phyloP scores from a whole-genome alignment of 176 grass and related monocot genomes.

The Musa troglodytarum region DNA sequence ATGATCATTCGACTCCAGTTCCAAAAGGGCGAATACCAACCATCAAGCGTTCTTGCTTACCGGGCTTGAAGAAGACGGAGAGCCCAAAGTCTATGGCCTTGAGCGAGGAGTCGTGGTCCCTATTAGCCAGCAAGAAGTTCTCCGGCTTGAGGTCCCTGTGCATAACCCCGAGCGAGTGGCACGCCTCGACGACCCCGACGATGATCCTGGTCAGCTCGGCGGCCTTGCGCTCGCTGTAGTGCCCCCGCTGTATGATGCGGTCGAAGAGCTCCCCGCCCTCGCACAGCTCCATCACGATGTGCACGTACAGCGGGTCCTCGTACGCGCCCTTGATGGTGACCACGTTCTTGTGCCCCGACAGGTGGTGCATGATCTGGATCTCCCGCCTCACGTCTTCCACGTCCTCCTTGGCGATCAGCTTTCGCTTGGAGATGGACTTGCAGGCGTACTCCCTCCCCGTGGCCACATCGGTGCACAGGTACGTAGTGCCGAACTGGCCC shows the following conservation, averaged over 20 bases:
- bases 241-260: neutral
- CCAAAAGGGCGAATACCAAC: too few species aligned
- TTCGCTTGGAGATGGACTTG: neutral
- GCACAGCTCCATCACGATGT: conserved; percentile 1
- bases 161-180: conserved; percentile 16
- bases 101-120: neutral
- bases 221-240: neutral
- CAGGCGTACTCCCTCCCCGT: neutral
- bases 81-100: neutral
- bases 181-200: neutral
- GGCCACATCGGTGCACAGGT: neutral
- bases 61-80: neutral
- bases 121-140: conserved; percentile 27
- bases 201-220: neutral
- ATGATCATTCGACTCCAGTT: too few species aligned
- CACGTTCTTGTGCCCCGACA: neutral
- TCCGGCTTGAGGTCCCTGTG: conserved; percentile 71
- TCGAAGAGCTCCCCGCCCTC: neutral
- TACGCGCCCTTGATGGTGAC: neutral
- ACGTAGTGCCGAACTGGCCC: conserved; percentile 3
- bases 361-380: conserved; percentile 1
- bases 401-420: neutral
- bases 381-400: neutral
- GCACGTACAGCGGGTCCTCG: neutral
- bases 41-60: neutral